Conservation (phyloP, 1,284 basidiomycete species). For the Sparassis latifolia region DNA sequence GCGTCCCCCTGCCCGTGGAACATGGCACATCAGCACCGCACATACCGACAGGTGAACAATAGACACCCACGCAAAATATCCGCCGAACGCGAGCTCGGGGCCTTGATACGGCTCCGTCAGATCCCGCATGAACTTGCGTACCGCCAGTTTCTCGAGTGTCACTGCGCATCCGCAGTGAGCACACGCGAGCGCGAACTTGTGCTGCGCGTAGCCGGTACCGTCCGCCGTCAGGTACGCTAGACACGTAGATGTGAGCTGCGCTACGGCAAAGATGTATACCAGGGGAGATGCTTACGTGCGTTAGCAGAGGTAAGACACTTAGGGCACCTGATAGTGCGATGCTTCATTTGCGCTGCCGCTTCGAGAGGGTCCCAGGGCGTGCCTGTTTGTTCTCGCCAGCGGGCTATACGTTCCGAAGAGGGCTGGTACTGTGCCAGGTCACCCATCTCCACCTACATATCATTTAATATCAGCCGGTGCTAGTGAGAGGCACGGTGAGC, state of each 20-base stretch:
- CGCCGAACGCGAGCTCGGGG: conserved; percentile 5
- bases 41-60: background rate
- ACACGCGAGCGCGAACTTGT: conserved; percentile 26
- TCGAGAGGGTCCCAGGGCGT: conserved; percentile 31
- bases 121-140: conserved; percentile 30
- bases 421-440: conserved; percentile 16
- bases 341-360: conserved; percentile 14
- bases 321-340: conserved; percentile 28
- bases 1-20: conserved; percentile 19
- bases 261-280: conserved; percentile 3
- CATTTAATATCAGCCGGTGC: conserved; percentile 1
- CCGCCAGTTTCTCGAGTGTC: conserved; percentile 27
- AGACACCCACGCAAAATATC: conserved; percentile 25
- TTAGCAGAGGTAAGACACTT: conserved; percentile 22
- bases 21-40: background rate
- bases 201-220: conserved; percentile 34
- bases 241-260: background rate
- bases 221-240: conserved; percentile 27
- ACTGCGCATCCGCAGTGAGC: conserved; percentile 23
- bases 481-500: conserved; percentile 3
- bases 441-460: conserved; percentile 5
- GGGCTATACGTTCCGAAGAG: conserved; percentile 12
- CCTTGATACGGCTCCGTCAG: conserved; percentile 14
- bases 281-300: conserved; percentile 23
- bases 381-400: conserved; percentile 24